Conservation (phyloP, 2,329 filamentous ascomycete species). For the Paraphaeosphaeria minitans region DNA sequence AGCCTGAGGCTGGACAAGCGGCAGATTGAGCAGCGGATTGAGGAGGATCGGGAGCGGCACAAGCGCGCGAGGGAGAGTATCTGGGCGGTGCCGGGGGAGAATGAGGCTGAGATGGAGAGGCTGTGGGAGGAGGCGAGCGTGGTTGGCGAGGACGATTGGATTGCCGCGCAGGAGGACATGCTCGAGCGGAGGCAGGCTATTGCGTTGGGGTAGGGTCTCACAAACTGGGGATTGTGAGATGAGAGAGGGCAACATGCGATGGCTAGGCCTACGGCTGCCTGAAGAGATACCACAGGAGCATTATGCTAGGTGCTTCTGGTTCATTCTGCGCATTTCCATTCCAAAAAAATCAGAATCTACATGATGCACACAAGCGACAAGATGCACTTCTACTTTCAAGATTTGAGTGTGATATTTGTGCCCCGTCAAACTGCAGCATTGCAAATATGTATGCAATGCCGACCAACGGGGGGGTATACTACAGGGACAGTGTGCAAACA, state of each 20-base stretch:
- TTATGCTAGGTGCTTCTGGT: conserved; percentile 17
- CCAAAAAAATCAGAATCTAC: no score
- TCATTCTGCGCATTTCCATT: no score
- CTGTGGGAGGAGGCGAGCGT: conserved; percentile 89
- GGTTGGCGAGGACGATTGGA: conserved; percentile 83
- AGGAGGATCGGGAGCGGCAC: conserved; percentile 94
- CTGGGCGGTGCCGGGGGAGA: conserved; percentile 78
- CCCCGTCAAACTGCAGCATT: neutral
- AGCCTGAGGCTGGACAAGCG: conserved; percentile 73
- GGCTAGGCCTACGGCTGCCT: conserved; percentile 35
- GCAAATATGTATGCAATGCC: neutral
- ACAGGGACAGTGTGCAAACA: conserved; percentile 6
- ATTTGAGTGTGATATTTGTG: neutral
- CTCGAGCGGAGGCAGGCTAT: conserved; percentile 58
- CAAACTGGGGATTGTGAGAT: neutral
- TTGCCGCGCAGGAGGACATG: conserved; percentile 75
- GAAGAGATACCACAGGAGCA: neutral
- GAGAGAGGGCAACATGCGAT: conserved; percentile 19
- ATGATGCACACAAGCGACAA: neutral
- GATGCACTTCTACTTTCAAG: neutral
- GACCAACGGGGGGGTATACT: conserved; percentile 10
- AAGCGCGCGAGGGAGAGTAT: conserved; percentile 90
- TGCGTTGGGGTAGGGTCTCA: conserved; percentile 41
- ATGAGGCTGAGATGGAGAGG: conserved; percentile 71
- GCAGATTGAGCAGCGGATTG: conserved; percentile 93